Base-by-base conservation (phyloP, 2,329 filamentous ascomycete genomes). In the Rutstroemia sp. region DNA sequence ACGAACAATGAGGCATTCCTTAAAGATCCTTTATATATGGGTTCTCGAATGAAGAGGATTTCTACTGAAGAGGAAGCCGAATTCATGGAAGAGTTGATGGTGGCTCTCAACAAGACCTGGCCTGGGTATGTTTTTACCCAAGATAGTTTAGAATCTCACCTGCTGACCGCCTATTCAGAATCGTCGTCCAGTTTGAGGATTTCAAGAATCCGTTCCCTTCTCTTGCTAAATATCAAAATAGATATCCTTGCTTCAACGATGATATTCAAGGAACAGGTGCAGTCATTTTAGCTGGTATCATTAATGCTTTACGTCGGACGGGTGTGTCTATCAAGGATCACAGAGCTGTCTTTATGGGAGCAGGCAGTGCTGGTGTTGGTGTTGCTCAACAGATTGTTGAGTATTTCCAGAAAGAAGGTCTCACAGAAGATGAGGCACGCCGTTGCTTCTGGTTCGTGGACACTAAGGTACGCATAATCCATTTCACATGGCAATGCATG, bases 261-360 rank as follows among this genome's bases (percentile, higher is more conserved):
- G 90, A 96, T 69, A 85, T 95, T 0, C 90, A 95, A 69, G 90
- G 90, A 1, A 95, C 90, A 0, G 91, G 90, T 0, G 92, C 88
- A 57, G 90, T 95, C 1, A 92, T 90, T 0, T 77, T 95, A 0
- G 90, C 90, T 0, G 90, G 87, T 2, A 85, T 95, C 62, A 83
- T 90, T 73, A 83, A 89, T 0, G 90, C 82, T 0, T 73, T 92
- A 7, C 82, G 87, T 58, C 83, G 90, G 8, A 84, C 79, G 57
- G 77, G 81, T 5, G 73, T 85, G 54, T 80, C 85, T 48, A 75
- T 92, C 51, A 74, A 76, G 8, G 88, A 95, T 56, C 71, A 88
- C 14, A 80, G 85, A 41, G 77, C 94, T 52, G 79, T 95, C 1
- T 75, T 92, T 49, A 95, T 92, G 63, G 90, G 90, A 2, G 80